phyloP scores from a whole-genome alignment of 2,329 filamentous ascomycete species.

The Colletotrichum sp. region DNA sequence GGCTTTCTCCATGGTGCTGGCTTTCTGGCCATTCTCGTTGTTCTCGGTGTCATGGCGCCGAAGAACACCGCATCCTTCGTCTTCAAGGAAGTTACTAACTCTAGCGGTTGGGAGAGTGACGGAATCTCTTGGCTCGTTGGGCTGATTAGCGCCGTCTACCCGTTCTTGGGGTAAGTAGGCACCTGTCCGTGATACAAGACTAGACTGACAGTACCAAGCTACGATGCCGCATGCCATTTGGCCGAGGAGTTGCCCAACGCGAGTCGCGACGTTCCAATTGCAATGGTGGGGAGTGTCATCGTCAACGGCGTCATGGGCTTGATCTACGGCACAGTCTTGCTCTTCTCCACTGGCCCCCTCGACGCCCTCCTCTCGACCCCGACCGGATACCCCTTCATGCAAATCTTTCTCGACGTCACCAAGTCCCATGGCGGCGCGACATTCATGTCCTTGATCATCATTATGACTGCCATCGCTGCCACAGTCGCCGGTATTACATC shows the following conservation, averaged over 20 bases:
- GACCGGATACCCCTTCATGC: slow-evolving; percentile 48
- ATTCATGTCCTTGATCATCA: slow-evolving; percentile 32
- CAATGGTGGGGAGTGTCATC: slow-evolving; percentile 37
- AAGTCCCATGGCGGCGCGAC: slow-evolving; percentile 28
- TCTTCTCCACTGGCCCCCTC: slow-evolving; percentile 47
- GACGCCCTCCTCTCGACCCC: slow-evolving; percentile 40
- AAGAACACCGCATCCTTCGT: slow-evolving; percentile 35
- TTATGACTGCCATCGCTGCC: slow-evolving; percentile 31
- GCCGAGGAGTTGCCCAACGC: slow-evolving; percentile 38
- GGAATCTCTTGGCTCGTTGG: slow-evolving; percentile 38
- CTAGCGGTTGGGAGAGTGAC: slow-evolving; percentile 34
- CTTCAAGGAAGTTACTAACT: slow-evolving; percentile 35
- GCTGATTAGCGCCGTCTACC: slow-evolving; percentile 35
- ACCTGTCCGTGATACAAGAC: background rate
- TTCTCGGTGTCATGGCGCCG: slow-evolving; percentile 32
- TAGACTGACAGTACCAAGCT: slow-evolving; percentile 21
- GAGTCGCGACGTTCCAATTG: slow-evolving; percentile 35
- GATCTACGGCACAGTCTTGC: slow-evolving; percentile 43
- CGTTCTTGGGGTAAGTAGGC: slow-evolving; percentile 34
- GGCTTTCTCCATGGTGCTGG: slow-evolving; percentile 31
- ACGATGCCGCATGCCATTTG: slow-evolving; percentile 38
- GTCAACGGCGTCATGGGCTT: slow-evolving; percentile 52
- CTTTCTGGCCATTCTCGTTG: slow-evolving; percentile 31
- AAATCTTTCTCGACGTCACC: slow-evolving; percentile 39
- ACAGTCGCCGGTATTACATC: slow-evolving; percentile 37